Evolutionary conservation across 495 filamentous ascomycete genomes (phyloP), one percentile per base, ranked within the genome.

Genomic region (Xylaria cubensis): DNA sequence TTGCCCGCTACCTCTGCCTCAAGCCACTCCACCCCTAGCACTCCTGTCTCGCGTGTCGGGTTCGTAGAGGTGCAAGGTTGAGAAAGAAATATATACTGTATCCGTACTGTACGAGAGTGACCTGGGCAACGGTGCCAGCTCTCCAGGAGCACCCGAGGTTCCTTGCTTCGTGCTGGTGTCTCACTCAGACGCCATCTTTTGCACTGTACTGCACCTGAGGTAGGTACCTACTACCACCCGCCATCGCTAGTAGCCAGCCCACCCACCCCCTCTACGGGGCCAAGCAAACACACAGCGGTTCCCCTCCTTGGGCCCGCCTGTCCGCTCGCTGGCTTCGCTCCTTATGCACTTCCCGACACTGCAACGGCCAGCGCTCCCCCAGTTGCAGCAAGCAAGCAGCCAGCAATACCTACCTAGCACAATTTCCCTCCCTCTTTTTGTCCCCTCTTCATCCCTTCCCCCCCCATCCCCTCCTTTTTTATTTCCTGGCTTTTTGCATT

Each of bases 401-500:
- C 66, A 65, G 59, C 46, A 62, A 70, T 74, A 29, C 26, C 26
- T 29, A 29, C 26, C 26, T 29, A 78, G 74, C 74, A 77, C 75
- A 81, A 76, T 80, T 76, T 78, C 82, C 82, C 74, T 79, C 79
- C 74, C 81, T 76, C 75, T 79, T 78, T 78, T 77, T 80, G 75
- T 80, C 83, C 78, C 74, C 78, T 79, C 76, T 79, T 76, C 77
- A 78, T 75, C 78, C 75, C 73, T 77, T 78, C 80, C 77, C 79
- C 79, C 67, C 74, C 78, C 76, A 79, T 76, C 75, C 79, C 81
- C 82, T 74, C 74, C 73, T 76, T 73, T 84, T 84, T 78, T 73
- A 78, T 70, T 77, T 79, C 76, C 77, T 61, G 78, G 76, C 72
- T 81, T 76, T 68, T 73, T 77, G 71, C 76, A 63, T 77, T 76